Conservation (phyloP, 306 rosid genomes). For the Ormosia emarginata region DNA sequence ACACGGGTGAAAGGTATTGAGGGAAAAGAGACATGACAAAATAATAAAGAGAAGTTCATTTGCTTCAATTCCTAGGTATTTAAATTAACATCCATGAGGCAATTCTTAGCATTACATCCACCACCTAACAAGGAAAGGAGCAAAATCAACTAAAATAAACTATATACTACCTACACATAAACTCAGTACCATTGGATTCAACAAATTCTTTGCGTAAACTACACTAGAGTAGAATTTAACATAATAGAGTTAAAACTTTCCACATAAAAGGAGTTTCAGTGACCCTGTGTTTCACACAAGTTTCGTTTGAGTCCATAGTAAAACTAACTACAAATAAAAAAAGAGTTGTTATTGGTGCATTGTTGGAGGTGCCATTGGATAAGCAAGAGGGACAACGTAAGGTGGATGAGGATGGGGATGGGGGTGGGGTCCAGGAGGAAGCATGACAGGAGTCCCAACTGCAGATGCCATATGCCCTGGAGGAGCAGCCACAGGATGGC, state of each 20-base stretch:
- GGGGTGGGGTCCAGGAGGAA: slow-evolving; percentile 66
- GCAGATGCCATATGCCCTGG: slow-evolving; percentile 87
- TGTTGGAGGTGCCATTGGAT: slow-evolving; percentile 94
- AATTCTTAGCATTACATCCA: slow-evolving; percentile 17
- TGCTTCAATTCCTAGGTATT: slow-evolving; percentile 20
- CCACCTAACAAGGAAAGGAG: neutral
- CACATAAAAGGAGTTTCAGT: slow-evolving; percentile 11
- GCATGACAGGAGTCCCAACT: slow-evolving; percentile 94
- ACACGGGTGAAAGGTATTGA: neutral
- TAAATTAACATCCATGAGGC: neutral
- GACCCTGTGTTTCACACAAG: neutral
- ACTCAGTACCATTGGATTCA: slow-evolving; percentile 11
- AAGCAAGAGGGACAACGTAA: slow-evolving; percentile 85
- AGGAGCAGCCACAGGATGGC: slow-evolving; percentile 82
- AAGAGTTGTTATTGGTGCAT: slow-evolving; percentile 66
- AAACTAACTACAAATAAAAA: slow-evolving; percentile 16
- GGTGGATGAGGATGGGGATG: slow-evolving; percentile 43
- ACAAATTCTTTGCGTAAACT: slow-evolving; percentile 16
- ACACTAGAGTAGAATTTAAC: slow-evolving; percentile 9
- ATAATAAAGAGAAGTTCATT: neutral
- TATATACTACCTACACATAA: neutral
- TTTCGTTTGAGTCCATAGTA: slow-evolving; percentile 17
- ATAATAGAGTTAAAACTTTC: slow-evolving; percentile 7
- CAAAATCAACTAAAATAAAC: neutral
- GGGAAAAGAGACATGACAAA: neutral